phyloP scores from a whole-genome alignment of 2,329 filamentous ascomycete genomes.

The Cercospora sp. region DNA sequence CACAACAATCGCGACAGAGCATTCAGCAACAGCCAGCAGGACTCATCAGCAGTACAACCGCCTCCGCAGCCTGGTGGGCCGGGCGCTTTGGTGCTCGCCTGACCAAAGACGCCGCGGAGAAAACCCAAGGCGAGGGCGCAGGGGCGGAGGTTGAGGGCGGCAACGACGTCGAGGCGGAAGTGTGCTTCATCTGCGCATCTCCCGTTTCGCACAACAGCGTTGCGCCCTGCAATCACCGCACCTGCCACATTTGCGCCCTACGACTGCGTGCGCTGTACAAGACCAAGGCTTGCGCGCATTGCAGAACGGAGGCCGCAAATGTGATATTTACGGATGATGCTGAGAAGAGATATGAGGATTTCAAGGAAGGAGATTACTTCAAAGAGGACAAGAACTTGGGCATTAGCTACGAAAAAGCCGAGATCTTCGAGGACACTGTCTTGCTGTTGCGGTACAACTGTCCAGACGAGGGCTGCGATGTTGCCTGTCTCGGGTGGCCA shows the following conservation, averaged over 20 bases:
- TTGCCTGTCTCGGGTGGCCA: slow-evolving; percentile 79
- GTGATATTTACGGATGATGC: slow-evolving; percentile 91
- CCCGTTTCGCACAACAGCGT: slow-evolving; percentile 83
- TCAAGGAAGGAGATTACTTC: slow-evolving; percentile 69
- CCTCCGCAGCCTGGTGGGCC: slow-evolving; percentile 41
- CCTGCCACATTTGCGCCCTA: slow-evolving; percentile 93
- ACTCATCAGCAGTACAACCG: slow-evolving; percentile 38
- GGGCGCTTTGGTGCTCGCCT: slow-evolving; percentile 50
- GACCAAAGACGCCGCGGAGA: slow-evolving; percentile 49
- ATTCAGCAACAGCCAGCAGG: slow-evolving; percentile 32
- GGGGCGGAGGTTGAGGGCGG: slow-evolving; percentile 23
- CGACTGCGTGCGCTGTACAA: slow-evolving; percentile 93
- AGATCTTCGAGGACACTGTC: slow-evolving; percentile 88
- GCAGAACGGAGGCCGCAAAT: slow-evolving; percentile 73
- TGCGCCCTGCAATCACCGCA: slow-evolving; percentile 91
- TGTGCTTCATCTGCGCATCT: slow-evolving; percentile 98
- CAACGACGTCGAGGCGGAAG: slow-evolving; percentile 57
- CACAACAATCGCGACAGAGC: slow-evolving; percentile 38
- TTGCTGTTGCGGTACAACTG: slow-evolving; percentile 92
- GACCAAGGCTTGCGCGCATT: slow-evolving; percentile 95
- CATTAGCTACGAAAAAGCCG: slow-evolving; percentile 83
- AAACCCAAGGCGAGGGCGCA: slow-evolving; percentile 36
- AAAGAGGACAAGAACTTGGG: slow-evolving; percentile 82
- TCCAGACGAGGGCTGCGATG: slow-evolving; percentile 79
- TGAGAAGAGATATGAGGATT: slow-evolving; percentile 83